Base-by-base conservation (phyloP, 2,329 filamentous ascomycete genomes). In the Coniochaeta prunicola region DNA sequence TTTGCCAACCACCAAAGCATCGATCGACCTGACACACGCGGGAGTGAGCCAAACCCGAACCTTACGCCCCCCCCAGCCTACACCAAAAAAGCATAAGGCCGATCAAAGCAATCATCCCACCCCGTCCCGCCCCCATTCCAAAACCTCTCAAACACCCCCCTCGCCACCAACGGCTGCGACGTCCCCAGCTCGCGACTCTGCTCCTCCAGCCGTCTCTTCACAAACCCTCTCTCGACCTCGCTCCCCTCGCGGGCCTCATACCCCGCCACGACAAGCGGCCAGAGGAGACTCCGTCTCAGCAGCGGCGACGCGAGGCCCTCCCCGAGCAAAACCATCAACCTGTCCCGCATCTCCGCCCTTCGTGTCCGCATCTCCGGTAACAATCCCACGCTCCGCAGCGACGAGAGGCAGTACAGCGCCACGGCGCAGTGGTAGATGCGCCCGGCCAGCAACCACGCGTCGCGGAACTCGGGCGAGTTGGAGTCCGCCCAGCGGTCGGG, bases 261-360 rank as follows among this genome's bases (percentile, higher is more conserved):
- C 1, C 67, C 68, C 0, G 62, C 64, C 9, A 70, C 66, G 0
- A 67, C 54, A 7, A 68, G 59, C 45, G 67, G 64, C 68, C 68
- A 70, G 1, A 65, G 45, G n/a, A 64, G 57, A 7, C 66, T 50
- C 38, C 63, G 64, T 17, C 61, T 59, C 9, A 67, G 58, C 8
- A 57, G 31, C n/a, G 64, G 61, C 5, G 59, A 34, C 6, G 36
- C 28, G 24, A 57, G 30, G 2, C 58, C 62, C 9, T 54, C 21
- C 26, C 59, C 59, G 13, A 63, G 57, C 1, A 62, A 24, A 1
- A 53, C 31, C 12, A 59, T 57, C 26, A 65, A 42, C 15, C 31
- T 15, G 5, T 59, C 21, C 5, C 60, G 48, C 48, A 60, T 59
- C 5, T n/a, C 50, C 1, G 57, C 50, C n/a, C 58, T 45, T 0